Percentiles rank a stretch among this genome's conserved stretches.
phyloP scores from a whole-genome alignment of 805 yeast genomes.

The Wickerhamomyces mucosus region DNA sequence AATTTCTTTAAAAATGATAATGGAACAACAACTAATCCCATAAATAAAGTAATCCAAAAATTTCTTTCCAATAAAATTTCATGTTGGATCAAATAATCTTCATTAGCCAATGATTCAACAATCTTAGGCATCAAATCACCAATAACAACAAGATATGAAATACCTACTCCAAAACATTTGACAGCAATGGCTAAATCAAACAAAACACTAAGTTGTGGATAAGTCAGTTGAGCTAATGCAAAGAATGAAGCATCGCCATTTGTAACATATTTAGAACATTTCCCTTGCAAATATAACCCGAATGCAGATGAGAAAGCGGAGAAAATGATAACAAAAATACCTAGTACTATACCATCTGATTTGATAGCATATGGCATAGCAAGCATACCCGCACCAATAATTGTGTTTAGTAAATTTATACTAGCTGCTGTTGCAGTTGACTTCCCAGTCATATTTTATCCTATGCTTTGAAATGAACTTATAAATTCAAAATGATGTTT shows the following conservation, averaged over 20 bases:
- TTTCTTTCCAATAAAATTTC: slow-evolving; percentile 30
- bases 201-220: slow-evolving; percentile 48
- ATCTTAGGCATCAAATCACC: slow-evolving; percentile 66
- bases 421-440: slow-evolving; percentile 40
- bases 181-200: slow-evolving; percentile 63
- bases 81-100: slow-evolving; percentile 10
- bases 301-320: slow-evolving; percentile 63
- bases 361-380: slow-evolving; percentile 65
- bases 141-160: slow-evolving; percentile 58
- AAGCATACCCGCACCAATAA: slow-evolving; percentile 57
- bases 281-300: slow-evolving; percentile 57
- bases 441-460: slow-evolving; percentile 6
- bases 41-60: slow-evolving; percentile 53
- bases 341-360: slow-evolving; percentile 57
- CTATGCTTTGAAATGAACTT: not conserved
- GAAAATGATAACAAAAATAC: slow-evolving; percentile 43
- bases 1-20: slow-evolving; percentile 66
- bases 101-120: slow-evolving; percentile 22
- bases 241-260: slow-evolving; percentile 53
- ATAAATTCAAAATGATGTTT: too few relatives aligned
- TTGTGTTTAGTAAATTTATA: slow-evolving; percentile 45
- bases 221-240: slow-evolving; percentile 48
- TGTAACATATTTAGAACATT: slow-evolving; percentile 40
- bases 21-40: slow-evolving; percentile 34
- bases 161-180: slow-evolving; percentile 64